Conservation (phyloP, 129 eudicot species). For the Silybum marianum region DNA sequence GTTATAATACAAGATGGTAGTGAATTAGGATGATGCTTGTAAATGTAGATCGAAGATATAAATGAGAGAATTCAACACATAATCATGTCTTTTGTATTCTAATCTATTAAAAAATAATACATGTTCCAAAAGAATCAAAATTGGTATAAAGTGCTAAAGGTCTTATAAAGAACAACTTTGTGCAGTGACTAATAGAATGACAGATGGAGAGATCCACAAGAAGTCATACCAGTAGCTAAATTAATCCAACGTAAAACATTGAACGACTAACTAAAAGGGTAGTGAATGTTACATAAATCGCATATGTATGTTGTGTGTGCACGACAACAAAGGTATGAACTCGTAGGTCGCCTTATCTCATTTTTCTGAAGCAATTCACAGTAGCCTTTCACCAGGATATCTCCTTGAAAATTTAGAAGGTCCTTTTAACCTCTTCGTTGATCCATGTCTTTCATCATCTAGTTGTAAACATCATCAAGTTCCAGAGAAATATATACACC, state of each 20-base stretch:
- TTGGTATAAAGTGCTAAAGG: no score
- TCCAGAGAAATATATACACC: not conserved
- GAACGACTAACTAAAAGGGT: conserved; percentile 21
- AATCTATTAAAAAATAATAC: no score
- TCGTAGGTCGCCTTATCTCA: not conserved
- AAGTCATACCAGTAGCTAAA: no score
- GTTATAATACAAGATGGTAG: no score
- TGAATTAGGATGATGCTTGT: no score
- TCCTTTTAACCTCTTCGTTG: conserved; percentile 78
- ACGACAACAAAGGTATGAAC: not conserved
- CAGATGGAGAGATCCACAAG: no score
- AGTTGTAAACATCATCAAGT: conserved; percentile 18
- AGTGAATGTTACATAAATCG: conserved; percentile 10
- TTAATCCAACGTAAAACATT: not conserved
- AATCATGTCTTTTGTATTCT: no score
- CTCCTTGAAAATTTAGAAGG: conserved; percentile 51
- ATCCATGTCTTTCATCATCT: conserved; percentile 74
- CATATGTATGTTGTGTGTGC: not conserved
- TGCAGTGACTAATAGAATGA: no score
- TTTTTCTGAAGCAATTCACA: conserved; percentile 12
- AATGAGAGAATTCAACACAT: no score
- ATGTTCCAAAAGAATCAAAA: no score
- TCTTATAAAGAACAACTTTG: no score
- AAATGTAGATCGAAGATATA: no score
- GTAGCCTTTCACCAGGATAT: conserved; percentile 61